Conservation (phyloP, 1,139 yeast genomes). For the Kodamaea derodonti region DNA sequence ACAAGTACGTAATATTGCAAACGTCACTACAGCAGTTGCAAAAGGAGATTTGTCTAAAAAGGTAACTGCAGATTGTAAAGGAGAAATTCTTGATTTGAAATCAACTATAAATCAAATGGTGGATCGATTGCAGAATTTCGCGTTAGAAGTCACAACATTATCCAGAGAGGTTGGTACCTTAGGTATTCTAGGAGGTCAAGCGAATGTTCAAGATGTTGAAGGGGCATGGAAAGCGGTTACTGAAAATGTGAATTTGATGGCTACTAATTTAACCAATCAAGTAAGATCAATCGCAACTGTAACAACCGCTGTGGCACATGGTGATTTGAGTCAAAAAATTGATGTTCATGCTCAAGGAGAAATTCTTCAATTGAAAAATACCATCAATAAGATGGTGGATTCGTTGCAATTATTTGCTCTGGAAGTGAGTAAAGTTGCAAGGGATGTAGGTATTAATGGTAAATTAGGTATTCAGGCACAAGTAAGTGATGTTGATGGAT, state of each 20-base stretch:
- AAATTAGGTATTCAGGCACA: slow-evolving; percentile 90
- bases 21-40: slow-evolving; percentile 92
- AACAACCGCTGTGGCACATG: slow-evolving; percentile 90
- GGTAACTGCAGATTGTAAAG: slow-evolving; percentile 86
- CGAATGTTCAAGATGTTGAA: slow-evolving; percentile 87
- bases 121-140: slow-evolving; percentile 83
- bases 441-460: slow-evolving; percentile 92
- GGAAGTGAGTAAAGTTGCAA: slow-evolving; percentile 85
- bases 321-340: slow-evolving; percentile 83
- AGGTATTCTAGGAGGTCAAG: slow-evolving; percentile 88
- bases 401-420: slow-evolving; percentile 82
- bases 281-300: slow-evolving; percentile 88
- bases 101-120: slow-evolving; percentile 82
- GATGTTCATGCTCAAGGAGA: slow-evolving; percentile 91
- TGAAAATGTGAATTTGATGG: slow-evolving; percentile 87
- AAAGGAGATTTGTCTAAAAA: slow-evolving; percentile 81
- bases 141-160: slow-evolving; percentile 82
- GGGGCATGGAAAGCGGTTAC: slow-evolving; percentile 94
- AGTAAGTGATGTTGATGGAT: slow-evolving; percentile 84
- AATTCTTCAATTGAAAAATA: slow-evolving; percentile 68
- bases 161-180: slow-evolving; percentile 89
- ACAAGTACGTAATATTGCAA: slow-evolving; percentile 85
- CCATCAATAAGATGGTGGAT: slow-evolving; percentile 90
- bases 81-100: slow-evolving; percentile 78
- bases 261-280: slow-evolving; percentile 82